These are phyloP conservation scores for Lactarius hengduanensis DNA, from an alignment of 768 basidiomycete species.

Conservation along the genomic window DNA sequence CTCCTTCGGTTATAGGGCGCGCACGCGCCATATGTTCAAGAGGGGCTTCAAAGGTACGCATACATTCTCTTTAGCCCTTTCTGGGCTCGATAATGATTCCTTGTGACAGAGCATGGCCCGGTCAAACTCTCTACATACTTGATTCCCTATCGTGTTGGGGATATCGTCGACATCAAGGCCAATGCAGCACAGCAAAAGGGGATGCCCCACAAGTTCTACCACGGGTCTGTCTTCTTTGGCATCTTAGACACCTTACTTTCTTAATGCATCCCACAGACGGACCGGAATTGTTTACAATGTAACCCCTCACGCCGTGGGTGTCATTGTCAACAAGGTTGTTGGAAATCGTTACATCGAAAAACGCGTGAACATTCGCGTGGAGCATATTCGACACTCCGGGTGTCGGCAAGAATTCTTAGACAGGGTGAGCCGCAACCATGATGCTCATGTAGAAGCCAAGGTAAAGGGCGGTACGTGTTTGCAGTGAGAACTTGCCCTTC, in stretches of 20 bases:
- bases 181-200: conserved; percentile 99
- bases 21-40: conserved; percentile 99
- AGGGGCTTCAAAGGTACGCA: conserved; percentile 91
- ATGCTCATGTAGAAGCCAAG: conserved; percentile 80
- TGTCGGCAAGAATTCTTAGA: conserved; percentile 98
- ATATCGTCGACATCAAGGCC: conserved; percentile 99
- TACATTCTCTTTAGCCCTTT: conserved; percentile 31
- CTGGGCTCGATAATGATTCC: conserved; percentile 11
- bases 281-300: conserved; percentile 99
- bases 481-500: not conserved
- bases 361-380: conserved; percentile 96
- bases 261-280: conserved; percentile 52
- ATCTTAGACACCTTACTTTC: not conserved
- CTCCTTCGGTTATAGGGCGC: conserved; percentile 99
- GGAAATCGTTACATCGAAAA: conserved; percentile 99
- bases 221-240: conserved; percentile 64
- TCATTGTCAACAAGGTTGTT: conserved; percentile 97
- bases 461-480: conserved; percentile 77
- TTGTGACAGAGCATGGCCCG: conserved; percentile 73
- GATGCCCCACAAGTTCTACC: conserved; percentile 99
- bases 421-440: conserved; percentile 90
- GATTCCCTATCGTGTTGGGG: conserved; percentile 90
- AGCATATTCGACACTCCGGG: conserved; percentile 95
- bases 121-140: conserved; percentile 92
- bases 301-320: conserved; percentile 89